Conservation (phyloP, 2,329 filamentous ascomycete genomes). For the Cordyceps tenuipes region DNA sequence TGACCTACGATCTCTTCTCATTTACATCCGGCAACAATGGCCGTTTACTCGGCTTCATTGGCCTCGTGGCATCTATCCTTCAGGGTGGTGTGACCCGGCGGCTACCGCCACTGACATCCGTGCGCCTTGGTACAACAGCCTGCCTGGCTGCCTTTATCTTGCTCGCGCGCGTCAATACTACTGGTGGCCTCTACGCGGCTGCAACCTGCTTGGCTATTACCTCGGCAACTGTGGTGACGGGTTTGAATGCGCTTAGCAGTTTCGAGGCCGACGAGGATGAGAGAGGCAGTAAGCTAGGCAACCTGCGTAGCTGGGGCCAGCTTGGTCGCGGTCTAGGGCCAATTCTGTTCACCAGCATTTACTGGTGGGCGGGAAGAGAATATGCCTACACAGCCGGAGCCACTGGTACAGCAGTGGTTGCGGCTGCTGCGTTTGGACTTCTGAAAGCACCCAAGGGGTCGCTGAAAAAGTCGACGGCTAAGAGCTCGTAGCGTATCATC, state of each 20-base stretch:
- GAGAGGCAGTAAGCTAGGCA: slow-evolving; percentile 77
- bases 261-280: slow-evolving; percentile 78
- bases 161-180: slow-evolving; percentile 59
- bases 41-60: slow-evolving; percentile 79
- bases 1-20: slow-evolving; percentile 89
- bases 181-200: slow-evolving; percentile 67
- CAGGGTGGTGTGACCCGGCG: slow-evolving; percentile 88
- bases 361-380: slow-evolving; percentile 95
- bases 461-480: neutral
- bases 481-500: neutral
- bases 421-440: slow-evolving; percentile 59
- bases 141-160: slow-evolving; percentile 75
- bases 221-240: slow-evolving; percentile 89
- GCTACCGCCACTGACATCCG: slow-evolving; percentile 69
- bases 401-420: slow-evolving; percentile 68
- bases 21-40: slow-evolving; percentile 77
- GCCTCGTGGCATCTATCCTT: slow-evolving; percentile 81
- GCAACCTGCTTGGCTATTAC: slow-evolving; percentile 81
- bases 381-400: slow-evolving; percentile 77
- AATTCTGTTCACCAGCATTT: slow-evolving; percentile 84
- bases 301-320: slow-evolving; percentile 75
- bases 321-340: slow-evolving; percentile 81
- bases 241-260: slow-evolving; percentile 82
- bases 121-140: slow-evolving; percentile 69
- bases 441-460: slow-evolving; percentile 53